Evolutionary conservation across 495 filamentous ascomycete genomes (phyloP).

Genomic region (Rostrohypoxylon terebratum): DNA sequence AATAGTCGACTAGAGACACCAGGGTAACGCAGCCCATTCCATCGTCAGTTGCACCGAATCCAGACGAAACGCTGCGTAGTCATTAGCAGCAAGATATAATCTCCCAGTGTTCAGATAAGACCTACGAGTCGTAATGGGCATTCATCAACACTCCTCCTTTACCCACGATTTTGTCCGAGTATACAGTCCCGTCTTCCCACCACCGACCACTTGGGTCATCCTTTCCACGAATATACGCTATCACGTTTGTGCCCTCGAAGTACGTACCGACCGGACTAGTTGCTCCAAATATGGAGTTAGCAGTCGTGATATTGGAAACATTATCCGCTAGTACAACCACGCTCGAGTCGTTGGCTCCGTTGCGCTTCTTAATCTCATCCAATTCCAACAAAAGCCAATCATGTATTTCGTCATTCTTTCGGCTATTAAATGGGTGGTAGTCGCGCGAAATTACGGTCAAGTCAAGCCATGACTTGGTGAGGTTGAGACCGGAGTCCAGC

Average conservation of each 20-base stretch:
- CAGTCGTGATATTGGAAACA: conserved; percentile 77
- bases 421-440: conserved; percentile 91
- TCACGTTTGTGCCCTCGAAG: conserved; percentile 92
- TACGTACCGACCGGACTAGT: conserved; percentile 66
- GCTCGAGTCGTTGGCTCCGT: conserved; percentile 52
- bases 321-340: conserved; percentile 83
- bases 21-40: conserved; percentile 88
- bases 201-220: conserved; percentile 74
- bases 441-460: conserved; percentile 76
- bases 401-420: conserved; percentile 81
- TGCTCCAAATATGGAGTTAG: conserved; percentile 38
- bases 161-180: conserved; percentile 60
- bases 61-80: conserved; percentile 79
- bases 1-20: conserved; percentile 89
- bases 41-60: conserved; percentile 91
- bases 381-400: conserved; percentile 80
- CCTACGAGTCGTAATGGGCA: conserved; percentile 84
- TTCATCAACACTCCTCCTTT: conserved; percentile 90
- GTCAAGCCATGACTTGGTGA: conserved; percentile 89
- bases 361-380: conserved; percentile 71
- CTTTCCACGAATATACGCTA: conserved; percentile 88
- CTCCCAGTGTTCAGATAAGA: neutral
- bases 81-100: conserved; percentile 35
- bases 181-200: conserved; percentile 65
- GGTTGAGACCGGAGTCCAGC: conserved; percentile 72